Evolutionary conservation across 179 eudicot species (phyloP), one percentile per base, ranked within the genome.

Genomic region (Silene vulgaris): DNA sequence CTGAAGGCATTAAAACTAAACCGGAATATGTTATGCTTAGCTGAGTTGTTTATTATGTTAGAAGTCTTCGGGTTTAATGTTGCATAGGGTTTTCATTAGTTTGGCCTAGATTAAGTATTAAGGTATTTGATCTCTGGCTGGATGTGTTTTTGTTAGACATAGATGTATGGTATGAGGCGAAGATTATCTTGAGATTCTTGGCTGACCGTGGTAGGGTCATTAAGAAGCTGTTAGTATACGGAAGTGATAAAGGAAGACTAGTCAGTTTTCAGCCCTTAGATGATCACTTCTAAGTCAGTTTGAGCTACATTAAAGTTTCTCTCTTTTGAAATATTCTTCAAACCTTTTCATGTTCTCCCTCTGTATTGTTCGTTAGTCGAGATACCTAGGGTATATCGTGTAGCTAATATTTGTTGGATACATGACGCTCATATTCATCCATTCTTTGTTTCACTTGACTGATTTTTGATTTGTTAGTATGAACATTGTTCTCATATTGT

Each of bases 161-260:
- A 26, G 66, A 62, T 21, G 66, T 63, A n/a, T 65, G 70, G 45
- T n/a, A 65, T 65, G 19, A 30, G 32, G 73, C 2, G 59, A 69
- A 43, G 32, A 45, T 20, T 69, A 69, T 12, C 57, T 69, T 69
- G 60, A 4, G 52, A 45, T 45, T 1, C 52, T 45, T 45, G 14
- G 52, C 60, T 4, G 26, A 23, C 26, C 26, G 26, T 23, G 57
- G 73, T 26, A 20, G 32, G 21, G 32, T 16, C 20, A 45, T 21
- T 20, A n/a, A 69, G 14, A 32, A 21, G 54, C 5, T 16, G 48
- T 65, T 32, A 29, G 54, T 68, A 40, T 37, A 9, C 19, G 26
- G 54, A 68, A 68, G 26, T 17, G 28, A 40, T 8, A 17, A 40
- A 35, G 14, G 6, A 30, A 65, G 4, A 29, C 20, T 65, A 16